Evolutionary conservation across 2,329 filamentous ascomycete genomes (phyloP).

Genomic region (Ascochyta clinopodiicola): DNA sequence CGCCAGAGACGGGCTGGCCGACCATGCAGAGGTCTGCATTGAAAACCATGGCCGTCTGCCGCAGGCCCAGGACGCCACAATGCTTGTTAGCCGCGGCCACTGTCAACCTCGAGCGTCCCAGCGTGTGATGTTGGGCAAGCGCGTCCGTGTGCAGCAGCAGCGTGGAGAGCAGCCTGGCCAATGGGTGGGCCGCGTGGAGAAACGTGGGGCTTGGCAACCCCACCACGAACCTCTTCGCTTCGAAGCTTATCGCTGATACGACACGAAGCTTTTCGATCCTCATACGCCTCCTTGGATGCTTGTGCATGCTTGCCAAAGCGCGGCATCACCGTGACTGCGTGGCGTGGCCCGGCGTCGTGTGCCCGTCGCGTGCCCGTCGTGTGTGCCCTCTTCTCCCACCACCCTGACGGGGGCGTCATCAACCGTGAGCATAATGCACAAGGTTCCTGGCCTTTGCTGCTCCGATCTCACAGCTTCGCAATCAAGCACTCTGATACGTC

Average conservation of each 20-base stretch:
- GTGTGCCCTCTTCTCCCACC: too few species aligned
- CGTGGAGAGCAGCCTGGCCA: background rate
- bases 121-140: slow-evolving; percentile 7
- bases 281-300: background rate
- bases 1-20: slow-evolving; percentile 10
- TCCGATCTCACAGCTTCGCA: background rate
- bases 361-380: too few species aligned
- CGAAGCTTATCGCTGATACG: background rate
- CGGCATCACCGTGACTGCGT: slow-evolving; percentile 8
- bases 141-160: slow-evolving; percentile 11
- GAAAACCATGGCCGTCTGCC: slow-evolving; percentile 3
- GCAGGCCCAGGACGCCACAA: slow-evolving; percentile 12
- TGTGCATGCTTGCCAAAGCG: slow-evolving; percentile 7
- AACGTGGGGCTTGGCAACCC: slow-evolving; percentile 12
- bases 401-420: too few species aligned
- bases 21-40: background rate
- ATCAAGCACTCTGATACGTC: background rate
- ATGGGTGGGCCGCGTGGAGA: slow-evolving; percentile 2
- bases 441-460: background rate
- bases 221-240: background rate
- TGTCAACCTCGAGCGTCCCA: slow-evolving; percentile 9
- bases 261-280: slow-evolving; percentile 13
- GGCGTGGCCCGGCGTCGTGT: background rate
- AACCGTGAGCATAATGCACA: background rate
- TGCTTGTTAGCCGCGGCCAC: slow-evolving; percentile 10